These are phyloP conservation scores for Mucor mucedo DNA, from an alignment of 371 early-diverging fungal genomes.

Conservation along the genomic window DNA sequence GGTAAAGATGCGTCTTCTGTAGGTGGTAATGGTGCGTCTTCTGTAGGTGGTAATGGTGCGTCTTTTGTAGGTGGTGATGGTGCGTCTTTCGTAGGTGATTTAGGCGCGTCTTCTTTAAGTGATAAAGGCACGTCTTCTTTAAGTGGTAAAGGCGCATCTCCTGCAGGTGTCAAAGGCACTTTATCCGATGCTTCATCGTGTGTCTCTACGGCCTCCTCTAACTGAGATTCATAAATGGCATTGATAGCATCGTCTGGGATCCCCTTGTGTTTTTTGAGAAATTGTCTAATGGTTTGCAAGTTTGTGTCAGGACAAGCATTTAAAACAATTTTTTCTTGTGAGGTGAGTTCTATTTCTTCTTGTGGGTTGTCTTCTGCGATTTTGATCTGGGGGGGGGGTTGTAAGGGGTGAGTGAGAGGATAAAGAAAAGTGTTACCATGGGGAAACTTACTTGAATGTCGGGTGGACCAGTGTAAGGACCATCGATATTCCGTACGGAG, in stretches of 20 bases:
- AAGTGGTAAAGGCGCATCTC: too few species aligned
- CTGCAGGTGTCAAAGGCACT: too few species aligned
- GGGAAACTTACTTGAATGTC: conserved; percentile 45
- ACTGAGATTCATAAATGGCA: conserved; percentile 43
- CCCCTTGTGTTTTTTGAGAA: conserved; percentile 54
- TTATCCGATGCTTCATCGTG: too few species aligned
- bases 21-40: too few species aligned
- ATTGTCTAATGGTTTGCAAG: conserved; percentile 50
- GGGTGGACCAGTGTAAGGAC: conserved; percentile 68
- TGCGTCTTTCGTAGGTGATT: too few species aligned
- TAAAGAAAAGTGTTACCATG: too few species aligned
- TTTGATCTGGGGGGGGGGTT: not conserved
- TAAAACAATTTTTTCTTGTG: conserved; percentile 55
- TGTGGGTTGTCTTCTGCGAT: conserved; percentile 23
- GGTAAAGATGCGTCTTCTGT: too few species aligned
- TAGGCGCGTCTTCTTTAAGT: too few species aligned
- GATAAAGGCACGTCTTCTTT: too few species aligned
- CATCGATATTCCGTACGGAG: conserved; percentile 71
- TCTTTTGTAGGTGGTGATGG: too few species aligned
- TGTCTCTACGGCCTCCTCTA: not conserved
- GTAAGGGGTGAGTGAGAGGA: too few species aligned
- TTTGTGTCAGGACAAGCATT: conserved; percentile 54
- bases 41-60: too few species aligned
- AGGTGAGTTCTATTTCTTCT: conserved; percentile 32
- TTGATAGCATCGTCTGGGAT: conserved; percentile 64